Conservation (phyloP, 441 rosid species). For the Adansonia madagascariensis region DNA sequence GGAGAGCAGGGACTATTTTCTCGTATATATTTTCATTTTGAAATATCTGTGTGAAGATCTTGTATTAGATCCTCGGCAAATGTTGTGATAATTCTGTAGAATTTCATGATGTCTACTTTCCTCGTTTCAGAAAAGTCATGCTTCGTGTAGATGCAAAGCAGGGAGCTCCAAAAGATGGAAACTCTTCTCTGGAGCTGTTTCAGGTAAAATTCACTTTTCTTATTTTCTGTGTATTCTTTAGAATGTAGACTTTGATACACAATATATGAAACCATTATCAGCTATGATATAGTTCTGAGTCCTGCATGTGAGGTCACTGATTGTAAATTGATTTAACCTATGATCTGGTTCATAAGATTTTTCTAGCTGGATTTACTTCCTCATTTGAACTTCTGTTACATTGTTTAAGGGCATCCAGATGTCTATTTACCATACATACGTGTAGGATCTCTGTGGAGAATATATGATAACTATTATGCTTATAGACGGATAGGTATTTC, state of each 20-base stretch:
- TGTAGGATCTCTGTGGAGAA: not conserved
- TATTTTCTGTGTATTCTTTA: constrained; percentile 12
- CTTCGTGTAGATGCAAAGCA: constrained; percentile 95
- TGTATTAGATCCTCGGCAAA: not conserved
- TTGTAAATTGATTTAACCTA: not conserved
- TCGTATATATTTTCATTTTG: constrained; percentile 14
- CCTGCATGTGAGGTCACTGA: constrained; percentile 2
- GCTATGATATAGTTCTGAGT: constrained; percentile 2
- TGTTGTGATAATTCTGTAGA: not conserved
- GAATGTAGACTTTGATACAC: not conserved
- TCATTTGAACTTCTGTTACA: not conserved
- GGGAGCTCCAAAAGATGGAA: constrained; percentile 88
- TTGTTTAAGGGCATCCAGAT: not conserved
- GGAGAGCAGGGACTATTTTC: not conserved
- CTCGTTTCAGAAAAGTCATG: constrained; percentile 82
- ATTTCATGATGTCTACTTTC: too few species aligned
- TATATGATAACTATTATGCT: not conserved
- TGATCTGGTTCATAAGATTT: not conserved
- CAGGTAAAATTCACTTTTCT: constrained; percentile 50
- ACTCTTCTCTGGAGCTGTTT: constrained; percentile 86
- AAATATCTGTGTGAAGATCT: constrained; percentile 2
- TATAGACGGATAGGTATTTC: not conserved
- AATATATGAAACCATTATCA: not conserved
- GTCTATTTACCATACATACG: not conserved
- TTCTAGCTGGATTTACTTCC: not conserved